Evolutionary conservation across 2,329 filamentous ascomycete genomes (phyloP), one percentile per base, ranked within the genome.

Genomic region (Hyphodiscus sp.): DNA sequence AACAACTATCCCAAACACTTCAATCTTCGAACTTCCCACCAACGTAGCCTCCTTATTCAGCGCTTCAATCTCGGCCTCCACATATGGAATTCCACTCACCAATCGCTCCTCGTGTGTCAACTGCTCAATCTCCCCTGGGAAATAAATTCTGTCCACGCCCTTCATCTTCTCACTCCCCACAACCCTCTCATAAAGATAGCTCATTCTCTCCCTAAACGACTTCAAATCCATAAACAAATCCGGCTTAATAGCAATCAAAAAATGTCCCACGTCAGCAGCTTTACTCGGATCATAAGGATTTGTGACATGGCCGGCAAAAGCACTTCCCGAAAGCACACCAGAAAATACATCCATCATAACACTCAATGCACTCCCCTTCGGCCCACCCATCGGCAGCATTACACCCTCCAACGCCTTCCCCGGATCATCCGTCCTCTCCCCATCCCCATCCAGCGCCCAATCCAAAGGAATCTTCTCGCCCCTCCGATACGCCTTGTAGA

Each of bases 301-400:
- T 0, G 83, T 87, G 18, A 94, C 89, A 63, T 87, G 76, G 0
- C 88, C 88, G 0, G 87, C 89, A 69, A 89, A 94, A 0, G 87
- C 87, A 30, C 83, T 85, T 0, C 88, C 89, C 0, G 86, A 89
- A 0, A 94, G 64, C 0, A 88, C 85, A 0, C 88, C 89, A 0
- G 87, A 91, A 65, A 94, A 92, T 1, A 95, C 86, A 65, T 94
- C 88, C 89, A 94, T 94, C 86, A 91, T 92, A 52, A 94, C 81
- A 0, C 86, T 74, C 42, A 94, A 68, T 0, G 80, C 89, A 1
- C 85, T 88, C 0, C 89, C 89, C 68, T 94, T 94, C 0, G 89
- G 87, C 0, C 89, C 89, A 2, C 88, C 88, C 86, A 94, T 91
- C 0, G 89, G 88, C 19, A 92, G 71, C 89, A 94, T 92, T 2